Evolutionary conservation across 2,329 filamentous ascomycete genomes (phyloP).

Genomic region (Colletotrichum sp.): DNA sequence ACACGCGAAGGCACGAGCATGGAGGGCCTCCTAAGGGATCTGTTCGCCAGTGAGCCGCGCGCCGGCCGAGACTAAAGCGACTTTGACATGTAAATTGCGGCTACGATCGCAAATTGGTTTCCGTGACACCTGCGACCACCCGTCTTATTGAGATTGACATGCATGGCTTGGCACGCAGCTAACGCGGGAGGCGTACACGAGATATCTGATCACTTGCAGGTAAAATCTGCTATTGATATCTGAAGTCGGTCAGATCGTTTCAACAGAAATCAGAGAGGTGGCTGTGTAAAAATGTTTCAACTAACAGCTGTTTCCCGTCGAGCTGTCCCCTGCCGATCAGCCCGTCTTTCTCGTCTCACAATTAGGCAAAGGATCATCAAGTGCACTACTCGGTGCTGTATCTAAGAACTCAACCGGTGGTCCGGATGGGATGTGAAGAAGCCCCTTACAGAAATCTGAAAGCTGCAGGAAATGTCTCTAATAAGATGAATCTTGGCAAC

Average conservation of each 20-base stretch:
- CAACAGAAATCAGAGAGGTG: background rate
- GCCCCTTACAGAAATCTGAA: background rate
- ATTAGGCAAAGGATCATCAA: background rate
- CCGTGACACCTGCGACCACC: background rate
- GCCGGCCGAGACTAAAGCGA: background rate
- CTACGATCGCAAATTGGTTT: background rate
- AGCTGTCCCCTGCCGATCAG: background rate
- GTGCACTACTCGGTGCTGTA: background rate
- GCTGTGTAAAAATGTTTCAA: background rate
- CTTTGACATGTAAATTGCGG: background rate
- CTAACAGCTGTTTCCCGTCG: background rate
- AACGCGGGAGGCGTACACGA: background rate
- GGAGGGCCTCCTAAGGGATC: background rate
- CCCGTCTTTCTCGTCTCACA: background rate
- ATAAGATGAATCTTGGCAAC: background rate
- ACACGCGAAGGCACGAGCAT: background rate
- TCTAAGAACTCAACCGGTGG: background rate
- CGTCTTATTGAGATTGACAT: background rate
- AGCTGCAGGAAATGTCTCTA: background rate
- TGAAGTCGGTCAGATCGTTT: background rate
- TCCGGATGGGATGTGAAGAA: background rate
- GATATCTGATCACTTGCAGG: background rate
- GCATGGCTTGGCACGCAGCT: background rate
- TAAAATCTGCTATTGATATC: background rate
- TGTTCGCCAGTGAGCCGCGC: slow-evolving; percentile 4